Evolutionary conservation across 164 flowering plant species (phyloP), one percentile per base, ranked within the genome.

Genomic region (Berberis thunbergii): DNA sequence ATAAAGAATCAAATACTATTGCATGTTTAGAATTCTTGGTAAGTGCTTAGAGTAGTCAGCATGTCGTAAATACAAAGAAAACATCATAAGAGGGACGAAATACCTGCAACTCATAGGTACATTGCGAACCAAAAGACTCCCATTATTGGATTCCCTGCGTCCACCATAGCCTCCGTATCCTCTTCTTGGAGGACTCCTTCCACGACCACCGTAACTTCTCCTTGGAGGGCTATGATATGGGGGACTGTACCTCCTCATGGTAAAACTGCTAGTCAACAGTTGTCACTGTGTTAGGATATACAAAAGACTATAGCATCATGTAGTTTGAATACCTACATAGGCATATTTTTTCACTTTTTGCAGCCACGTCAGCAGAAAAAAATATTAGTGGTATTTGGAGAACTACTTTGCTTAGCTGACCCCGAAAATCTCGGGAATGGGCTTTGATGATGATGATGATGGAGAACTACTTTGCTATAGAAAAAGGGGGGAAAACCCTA

Each of bases 61-160:
- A 4, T 9, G 4, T 41, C 49, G n/a, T 2, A 60, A 45, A 46
- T 4, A 7, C n/a, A 43, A 10, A 43, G 11, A 8, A 13, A 10
- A 46, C 5, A 61, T 4, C 64, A 60, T 7, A 61, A 3, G 13
- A 48, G 11, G 5, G n/a, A 66, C 6, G 6, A 6, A 59, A 26
- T 77, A 84, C 96, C 93, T 80, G 91, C 89, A 84, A 77, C 78
- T 81, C 60, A 87, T 61, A 67, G 96, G 96, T 69, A 89, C 79
- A 62, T 89, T 89, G 4, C 96, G 82, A 70, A 89, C 94, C 77
- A 89, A 74, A 45, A 89, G 83, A 65, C 94, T 89, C n/a, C 96
- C 93, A 70, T 75, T 70, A 65, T 73, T 83, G 44, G 69, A 80
- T 11, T 81, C 93, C 78, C 69, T 83, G 63, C 69, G 83, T 61